Evolutionary conservation across 352 stramenopile genomes (phyloP).

Genomic region (Phytopythium cucurbitacearum): DNA sequence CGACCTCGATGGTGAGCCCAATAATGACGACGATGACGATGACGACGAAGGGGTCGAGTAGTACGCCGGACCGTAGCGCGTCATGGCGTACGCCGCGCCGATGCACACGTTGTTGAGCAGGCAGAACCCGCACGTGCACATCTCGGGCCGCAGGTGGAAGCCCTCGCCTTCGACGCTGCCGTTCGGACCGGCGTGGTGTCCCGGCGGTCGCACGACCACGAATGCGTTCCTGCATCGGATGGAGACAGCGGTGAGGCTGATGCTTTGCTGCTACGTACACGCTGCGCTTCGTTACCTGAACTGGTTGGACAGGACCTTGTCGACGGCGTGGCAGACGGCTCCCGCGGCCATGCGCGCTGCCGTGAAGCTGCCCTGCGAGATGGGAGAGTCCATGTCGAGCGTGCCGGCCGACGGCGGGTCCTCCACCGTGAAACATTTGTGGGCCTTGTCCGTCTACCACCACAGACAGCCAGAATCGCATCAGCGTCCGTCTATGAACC

Average conservation of each 20-base stretch:
- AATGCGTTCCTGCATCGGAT: slow-evolving; percentile 43
- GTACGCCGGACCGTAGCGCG: slow-evolving; percentile 36
- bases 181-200: slow-evolving; percentile 58
- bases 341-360: slow-evolving; percentile 49
- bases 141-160: slow-evolving; percentile 46
- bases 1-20: slow-evolving; percentile 8
- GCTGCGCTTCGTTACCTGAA: slow-evolving; percentile 24
- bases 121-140: slow-evolving; percentile 64
- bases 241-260: slow-evolving; percentile 1
- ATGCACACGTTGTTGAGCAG: slow-evolving; percentile 73
- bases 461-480: slow-evolving; percentile 2
- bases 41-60: slow-evolving; percentile 14
- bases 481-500: neutral
- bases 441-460: slow-evolving; percentile 32
- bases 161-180: slow-evolving; percentile 49
- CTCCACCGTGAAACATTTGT: slow-evolving; percentile 40
- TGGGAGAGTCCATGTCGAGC: slow-evolving; percentile 64
- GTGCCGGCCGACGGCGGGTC: slow-evolving; percentile 40
- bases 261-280: neutral
- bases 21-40: neutral
- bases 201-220: slow-evolving; percentile 49
- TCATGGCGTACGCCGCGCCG: slow-evolving; percentile 52
- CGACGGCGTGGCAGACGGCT: slow-evolving; percentile 56
- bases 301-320: slow-evolving; percentile 53
- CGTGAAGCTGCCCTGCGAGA: slow-evolving; percentile 56